phyloP scores from a whole-genome alignment of 163 green algal genomes.

The Chlorella variabilis region DNA sequence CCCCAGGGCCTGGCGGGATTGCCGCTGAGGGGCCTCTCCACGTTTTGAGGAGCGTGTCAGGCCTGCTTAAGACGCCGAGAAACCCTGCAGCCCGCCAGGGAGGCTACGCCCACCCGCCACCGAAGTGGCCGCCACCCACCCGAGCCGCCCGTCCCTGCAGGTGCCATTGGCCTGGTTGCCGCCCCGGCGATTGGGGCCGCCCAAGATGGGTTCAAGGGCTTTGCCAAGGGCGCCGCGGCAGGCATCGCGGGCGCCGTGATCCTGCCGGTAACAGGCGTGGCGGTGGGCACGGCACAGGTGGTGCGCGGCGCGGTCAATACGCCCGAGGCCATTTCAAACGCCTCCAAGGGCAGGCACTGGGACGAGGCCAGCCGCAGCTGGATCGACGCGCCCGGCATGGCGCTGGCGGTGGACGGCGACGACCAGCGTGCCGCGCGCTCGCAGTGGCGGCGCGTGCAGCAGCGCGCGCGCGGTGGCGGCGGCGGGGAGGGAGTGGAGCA shows the following conservation, averaged over 20 bases:
- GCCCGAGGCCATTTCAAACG: constrained; percentile 69
- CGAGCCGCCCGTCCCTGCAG: constrained; percentile 53
- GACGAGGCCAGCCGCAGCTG: constrained; percentile 70
- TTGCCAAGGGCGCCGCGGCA: constrained; percentile 80
- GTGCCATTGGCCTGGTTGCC: constrained; percentile 71
- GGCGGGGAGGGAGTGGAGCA: neutral
- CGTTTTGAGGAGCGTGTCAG: too few relatives aligned
- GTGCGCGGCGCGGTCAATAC: constrained; percentile 84
- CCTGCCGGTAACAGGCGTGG: constrained; percentile 83
- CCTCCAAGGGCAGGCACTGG: constrained; percentile 74
- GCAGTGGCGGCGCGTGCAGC: constrained; percentile 8
- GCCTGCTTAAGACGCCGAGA: too few relatives aligned
- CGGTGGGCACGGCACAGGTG: constrained; percentile 74
- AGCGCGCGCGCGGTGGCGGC: constrained; percentile 13
- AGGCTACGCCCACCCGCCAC: neutral
- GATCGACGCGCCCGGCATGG: constrained; percentile 58
- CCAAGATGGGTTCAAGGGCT: constrained; percentile 75
- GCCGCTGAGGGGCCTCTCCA: neutral
- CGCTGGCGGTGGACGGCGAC: constrained; percentile 57
- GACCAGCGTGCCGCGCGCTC: neutral
- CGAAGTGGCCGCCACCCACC: neutral
- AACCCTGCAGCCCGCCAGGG: neutral
- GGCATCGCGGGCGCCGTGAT: constrained; percentile 81
- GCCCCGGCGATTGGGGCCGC: constrained; percentile 77
- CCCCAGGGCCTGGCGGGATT: too few relatives aligned